Conservation (phyloP, 306 rosid genomes). For the Hippophae rhamnoides region DNA sequence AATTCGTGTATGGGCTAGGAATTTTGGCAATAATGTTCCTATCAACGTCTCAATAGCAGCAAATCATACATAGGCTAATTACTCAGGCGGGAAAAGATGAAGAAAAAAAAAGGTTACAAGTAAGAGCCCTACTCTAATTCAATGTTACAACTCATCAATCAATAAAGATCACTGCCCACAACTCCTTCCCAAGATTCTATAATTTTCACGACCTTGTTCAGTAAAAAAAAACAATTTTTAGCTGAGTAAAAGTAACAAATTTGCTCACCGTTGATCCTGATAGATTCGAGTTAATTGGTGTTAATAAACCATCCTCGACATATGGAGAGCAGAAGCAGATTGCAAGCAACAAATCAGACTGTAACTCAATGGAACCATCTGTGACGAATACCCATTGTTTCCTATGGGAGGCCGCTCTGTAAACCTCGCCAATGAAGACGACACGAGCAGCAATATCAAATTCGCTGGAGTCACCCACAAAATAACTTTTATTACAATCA, state of each 20-base stretch:
- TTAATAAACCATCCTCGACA: slow-evolving; percentile 38
- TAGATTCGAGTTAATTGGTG: slow-evolving; percentile 56
- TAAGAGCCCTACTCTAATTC: too few relatives aligned
- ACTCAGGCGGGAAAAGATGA: too few relatives aligned
- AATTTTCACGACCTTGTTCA: background rate
- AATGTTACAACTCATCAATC: background rate
- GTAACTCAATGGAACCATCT: slow-evolving; percentile 55
- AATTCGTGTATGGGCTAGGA: too few relatives aligned
- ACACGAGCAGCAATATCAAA: slow-evolving; percentile 68
- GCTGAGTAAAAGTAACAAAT: slow-evolving; percentile 4
- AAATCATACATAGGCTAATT: too few relatives aligned
- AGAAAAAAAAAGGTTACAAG: too few relatives aligned
- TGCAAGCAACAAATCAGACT: slow-evolving; percentile 59
- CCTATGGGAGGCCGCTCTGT: slow-evolving; percentile 41
- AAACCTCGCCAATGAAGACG: slow-evolving; percentile 69
- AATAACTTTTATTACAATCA: background rate
- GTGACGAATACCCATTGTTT: slow-evolving; percentile 87
- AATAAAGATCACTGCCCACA: background rate
- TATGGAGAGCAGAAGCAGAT: slow-evolving; percentile 62
- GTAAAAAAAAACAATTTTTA: background rate
- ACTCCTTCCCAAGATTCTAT: background rate
- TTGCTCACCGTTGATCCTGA: slow-evolving; percentile 58
- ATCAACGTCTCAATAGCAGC: too few relatives aligned
- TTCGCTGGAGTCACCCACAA: slow-evolving; percentile 35
- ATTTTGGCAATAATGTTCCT: too few relatives aligned